Evolutionary conservation across 345 rosid genomes (phyloP).

Genomic region (Gossypium herbaceum): DNA sequence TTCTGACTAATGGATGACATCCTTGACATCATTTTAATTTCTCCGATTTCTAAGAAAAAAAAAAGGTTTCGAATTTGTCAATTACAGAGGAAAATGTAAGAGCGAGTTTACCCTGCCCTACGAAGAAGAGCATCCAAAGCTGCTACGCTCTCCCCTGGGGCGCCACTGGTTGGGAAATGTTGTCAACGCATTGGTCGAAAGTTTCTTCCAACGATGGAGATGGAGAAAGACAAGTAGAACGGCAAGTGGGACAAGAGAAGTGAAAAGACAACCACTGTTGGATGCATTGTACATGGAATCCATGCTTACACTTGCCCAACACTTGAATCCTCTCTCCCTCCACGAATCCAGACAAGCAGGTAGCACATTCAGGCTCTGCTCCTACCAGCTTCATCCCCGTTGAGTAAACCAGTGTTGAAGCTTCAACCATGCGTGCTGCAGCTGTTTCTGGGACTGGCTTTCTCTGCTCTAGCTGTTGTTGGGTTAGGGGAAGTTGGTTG

Average conservation of each 20-base stretch:
- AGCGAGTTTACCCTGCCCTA: neutral
- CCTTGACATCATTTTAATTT: neutral
- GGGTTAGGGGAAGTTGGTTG: conserved; percentile 14
- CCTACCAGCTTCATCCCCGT: conserved; percentile 42
- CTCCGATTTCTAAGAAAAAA: neutral
- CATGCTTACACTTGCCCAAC: conserved; percentile 59
- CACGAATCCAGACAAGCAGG: conserved; percentile 63
- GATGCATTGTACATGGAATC: conserved; percentile 68
- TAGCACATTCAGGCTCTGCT: conserved; percentile 58
- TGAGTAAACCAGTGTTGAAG: conserved; percentile 38
- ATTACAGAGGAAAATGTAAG: neutral
- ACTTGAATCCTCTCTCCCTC: conserved; percentile 58
- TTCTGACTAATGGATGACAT: neutral
- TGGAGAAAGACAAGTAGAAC: conserved; percentile 36
- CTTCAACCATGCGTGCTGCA: conserved; percentile 16
- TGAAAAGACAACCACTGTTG: conserved; percentile 58
- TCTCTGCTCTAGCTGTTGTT: conserved; percentile 21
- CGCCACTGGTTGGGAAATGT: neutral
- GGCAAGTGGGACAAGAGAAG: conserved; percentile 78
- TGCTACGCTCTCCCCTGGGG: neutral
- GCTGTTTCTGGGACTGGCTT: conserved; percentile 27
- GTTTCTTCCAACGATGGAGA: conserved; percentile 5
- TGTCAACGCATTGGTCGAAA: neutral
- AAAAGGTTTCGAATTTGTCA: neutral
- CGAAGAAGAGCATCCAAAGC: neutral